A percentile compares a stretch with the other conserved stretches of the same genome.
Conservation (phyloP, 1,284 basidiomycete species). For the Termitomyces sp. region DNA sequence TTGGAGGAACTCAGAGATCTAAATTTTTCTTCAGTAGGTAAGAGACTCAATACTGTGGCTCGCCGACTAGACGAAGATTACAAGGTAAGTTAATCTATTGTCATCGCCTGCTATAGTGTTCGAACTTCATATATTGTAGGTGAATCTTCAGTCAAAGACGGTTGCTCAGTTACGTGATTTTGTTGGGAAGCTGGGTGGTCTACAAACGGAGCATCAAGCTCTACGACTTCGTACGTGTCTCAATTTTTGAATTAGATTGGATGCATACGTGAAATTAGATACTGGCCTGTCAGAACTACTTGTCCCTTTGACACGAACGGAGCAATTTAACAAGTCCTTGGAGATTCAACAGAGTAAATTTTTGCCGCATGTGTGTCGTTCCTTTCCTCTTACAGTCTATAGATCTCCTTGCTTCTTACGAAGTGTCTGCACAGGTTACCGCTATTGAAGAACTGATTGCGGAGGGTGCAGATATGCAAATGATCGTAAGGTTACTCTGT, state of each 20-base stretch:
- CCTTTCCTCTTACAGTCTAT: slow-evolving; percentile 12
- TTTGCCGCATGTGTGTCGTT: not conserved
- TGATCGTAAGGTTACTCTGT: slow-evolving; percentile 78
- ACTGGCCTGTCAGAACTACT: slow-evolving; percentile 92
- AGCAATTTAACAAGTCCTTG: slow-evolving; percentile 86
- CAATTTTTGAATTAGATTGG: not conserved
- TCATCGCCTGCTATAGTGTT: not conserved
- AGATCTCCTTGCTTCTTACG: slow-evolving; percentile 92
- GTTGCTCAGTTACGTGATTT: slow-evolving; percentile 92
- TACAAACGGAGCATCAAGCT: slow-evolving; percentile 89
- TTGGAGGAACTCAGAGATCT: slow-evolving; percentile 83
- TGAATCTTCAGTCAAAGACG: slow-evolving; percentile 74
- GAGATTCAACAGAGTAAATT: slow-evolving; percentile 92
- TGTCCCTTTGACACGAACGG: slow-evolving; percentile 79
- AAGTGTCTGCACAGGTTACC: slow-evolving; percentile 68
- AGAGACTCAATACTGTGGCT: slow-evolving; percentile 78
- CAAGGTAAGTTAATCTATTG: slow-evolving; percentile 47
- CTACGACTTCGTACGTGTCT: slow-evolving; percentile 69
- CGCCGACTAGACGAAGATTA: slow-evolving; percentile 88
- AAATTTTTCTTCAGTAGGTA: slow-evolving; percentile 93
- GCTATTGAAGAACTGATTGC: slow-evolving; percentile 86
- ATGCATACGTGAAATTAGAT: slow-evolving; percentile 45
- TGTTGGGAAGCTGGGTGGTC: slow-evolving; percentile 88
- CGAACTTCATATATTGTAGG: slow-evolving; percentile 13
- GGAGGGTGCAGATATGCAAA: slow-evolving; percentile 76